Evolutionary conservation across 352 stramenopile species (phyloP).

Genomic region (Globisporangium nagaii): DNA sequence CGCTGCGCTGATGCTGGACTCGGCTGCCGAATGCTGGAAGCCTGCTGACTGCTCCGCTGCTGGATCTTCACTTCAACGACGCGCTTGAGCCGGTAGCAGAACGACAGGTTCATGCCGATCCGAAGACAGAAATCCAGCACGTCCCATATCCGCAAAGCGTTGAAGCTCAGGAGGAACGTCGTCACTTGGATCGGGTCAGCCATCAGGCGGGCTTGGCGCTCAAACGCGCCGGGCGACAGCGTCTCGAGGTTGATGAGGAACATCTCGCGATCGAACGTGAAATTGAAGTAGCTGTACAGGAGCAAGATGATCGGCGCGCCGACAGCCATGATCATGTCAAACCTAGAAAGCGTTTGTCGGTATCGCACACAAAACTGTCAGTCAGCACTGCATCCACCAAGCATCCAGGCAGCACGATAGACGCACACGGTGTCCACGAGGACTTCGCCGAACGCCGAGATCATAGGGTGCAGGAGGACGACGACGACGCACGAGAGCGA

Average conservation of each 20-base stretch:
- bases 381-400: too few relatives aligned
- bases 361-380: background rate
- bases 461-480: background rate
- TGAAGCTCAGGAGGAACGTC: slow-evolving; percentile 21
- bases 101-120: slow-evolving; percentile 28
- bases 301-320: slow-evolving; percentile 21
- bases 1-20: background rate
- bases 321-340: slow-evolving; percentile 25
- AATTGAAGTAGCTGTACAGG: slow-evolving; percentile 17
- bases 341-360: slow-evolving; percentile 2
- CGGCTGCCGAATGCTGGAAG: background rate
- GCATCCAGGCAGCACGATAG: background rate
- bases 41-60: background rate
- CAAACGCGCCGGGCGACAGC: slow-evolving; percentile 14
- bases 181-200: slow-evolving; percentile 23
- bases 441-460: slow-evolving; percentile 20
- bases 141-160: slow-evolving; percentile 25
- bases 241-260: slow-evolving; percentile 18
- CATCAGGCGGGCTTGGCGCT: slow-evolving; percentile 18
- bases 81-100: slow-evolving; percentile 26
- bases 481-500: slow-evolving; percentile 9
- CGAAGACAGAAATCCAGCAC: slow-evolving; percentile 18
- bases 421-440: slow-evolving; percentile 32
- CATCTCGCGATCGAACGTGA: slow-evolving; percentile 23
- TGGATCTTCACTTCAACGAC: slow-evolving; percentile 17